Evolutionary conservation across 2,329 filamentous ascomycete genomes (phyloP).

Genomic region (Blastomyces emzantsi): DNA sequence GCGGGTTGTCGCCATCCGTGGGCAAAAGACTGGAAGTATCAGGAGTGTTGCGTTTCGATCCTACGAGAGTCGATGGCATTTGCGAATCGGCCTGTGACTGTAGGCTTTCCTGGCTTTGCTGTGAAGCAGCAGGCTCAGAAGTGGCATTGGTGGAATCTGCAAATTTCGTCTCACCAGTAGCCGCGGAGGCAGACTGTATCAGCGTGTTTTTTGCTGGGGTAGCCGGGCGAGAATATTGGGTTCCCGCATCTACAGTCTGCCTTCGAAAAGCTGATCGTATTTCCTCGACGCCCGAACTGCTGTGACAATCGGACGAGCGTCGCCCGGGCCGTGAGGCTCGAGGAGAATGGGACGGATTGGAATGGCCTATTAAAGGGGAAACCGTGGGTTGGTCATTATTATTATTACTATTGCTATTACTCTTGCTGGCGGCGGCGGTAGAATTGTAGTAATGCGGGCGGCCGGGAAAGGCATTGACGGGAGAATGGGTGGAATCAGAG

Average conservation of each 20-base stretch:
- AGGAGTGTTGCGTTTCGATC: slow-evolving; percentile 19
- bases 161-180: background rate
- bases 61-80: slow-evolving; percentile 16
- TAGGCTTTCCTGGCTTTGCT: slow-evolving; percentile 13
- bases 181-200: background rate
- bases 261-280: slow-evolving; percentile 19
- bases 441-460: slow-evolving; percentile 8
- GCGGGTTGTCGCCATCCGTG: background rate
- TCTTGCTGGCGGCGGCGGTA: slow-evolving; percentile 13
- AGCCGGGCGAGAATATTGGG: slow-evolving; percentile 47
- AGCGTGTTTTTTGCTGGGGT: slow-evolving; percentile 31
- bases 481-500: slow-evolving; percentile 21
- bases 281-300: slow-evolving; percentile 11
- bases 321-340: slow-evolving; percentile 9
- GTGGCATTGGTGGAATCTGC: slow-evolving; percentile 2
- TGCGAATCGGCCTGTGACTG: slow-evolving; percentile 16
- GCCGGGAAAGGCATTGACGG: slow-evolving; percentile 13
- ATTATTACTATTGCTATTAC: background rate
- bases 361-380: slow-evolving; percentile 1
- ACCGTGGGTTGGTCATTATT: slow-evolving; percentile 1
- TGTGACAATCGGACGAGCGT: slow-evolving; percentile 14
- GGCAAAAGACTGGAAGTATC: slow-evolving; percentile 11
- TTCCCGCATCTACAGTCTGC: slow-evolving; percentile 42
- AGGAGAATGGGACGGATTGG: slow-evolving; percentile 1
- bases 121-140: slow-evolving; percentile 8